Conservation (phyloP, 352 stramenopile genomes). For the Phytophthora hybrid region DNA sequence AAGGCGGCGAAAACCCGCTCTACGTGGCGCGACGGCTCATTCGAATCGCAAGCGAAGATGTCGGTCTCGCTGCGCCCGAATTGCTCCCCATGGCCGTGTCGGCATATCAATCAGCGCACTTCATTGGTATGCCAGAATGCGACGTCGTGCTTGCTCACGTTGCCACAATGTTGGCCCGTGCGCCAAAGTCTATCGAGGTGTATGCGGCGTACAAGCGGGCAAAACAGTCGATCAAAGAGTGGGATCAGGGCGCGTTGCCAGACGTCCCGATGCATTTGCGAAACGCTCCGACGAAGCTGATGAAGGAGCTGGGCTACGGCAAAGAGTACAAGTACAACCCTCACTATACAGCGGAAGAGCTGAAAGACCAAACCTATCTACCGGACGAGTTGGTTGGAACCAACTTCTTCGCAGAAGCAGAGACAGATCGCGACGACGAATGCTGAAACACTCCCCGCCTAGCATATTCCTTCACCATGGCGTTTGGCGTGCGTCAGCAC, state of each 20-base stretch:
- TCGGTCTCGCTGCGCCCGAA: slow-evolving; percentile 78
- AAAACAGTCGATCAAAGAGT: slow-evolving; percentile 69
- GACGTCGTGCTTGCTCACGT: slow-evolving; percentile 85
- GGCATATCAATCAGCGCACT: slow-evolving; percentile 79
- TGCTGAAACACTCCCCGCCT: not conserved
- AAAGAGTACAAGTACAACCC: slow-evolving; percentile 90
- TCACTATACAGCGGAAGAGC: slow-evolving; percentile 67
- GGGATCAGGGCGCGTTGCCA: slow-evolving; percentile 59
- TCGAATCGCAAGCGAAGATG: slow-evolving; percentile 86
- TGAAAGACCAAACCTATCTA: slow-evolving; percentile 88
- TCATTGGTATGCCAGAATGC: slow-evolving; percentile 88
- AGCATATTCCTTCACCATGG: not conserved
- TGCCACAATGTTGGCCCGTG: slow-evolving; percentile 79
- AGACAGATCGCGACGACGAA: slow-evolving; percentile 12
- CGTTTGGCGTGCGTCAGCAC: not conserved
- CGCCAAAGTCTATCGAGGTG: slow-evolving; percentile 86
- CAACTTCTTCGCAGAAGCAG: slow-evolving; percentile 60
- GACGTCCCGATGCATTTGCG: slow-evolving; percentile 85
- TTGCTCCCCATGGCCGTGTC: slow-evolving; percentile 73
- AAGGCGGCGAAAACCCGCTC: slow-evolving; percentile 86
- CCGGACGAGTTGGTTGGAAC: slow-evolving; percentile 68
- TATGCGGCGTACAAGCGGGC: slow-evolving; percentile 86
- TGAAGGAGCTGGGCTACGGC: slow-evolving; percentile 80
- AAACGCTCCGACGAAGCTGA: slow-evolving; percentile 84
- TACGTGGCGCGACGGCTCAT: slow-evolving; percentile 85